Evolutionary conservation across 2,329 filamentous ascomycete genomes (phyloP), one percentile per base, ranked within the genome.

Genomic region (Fusarium tanahbumbuense): DNA sequence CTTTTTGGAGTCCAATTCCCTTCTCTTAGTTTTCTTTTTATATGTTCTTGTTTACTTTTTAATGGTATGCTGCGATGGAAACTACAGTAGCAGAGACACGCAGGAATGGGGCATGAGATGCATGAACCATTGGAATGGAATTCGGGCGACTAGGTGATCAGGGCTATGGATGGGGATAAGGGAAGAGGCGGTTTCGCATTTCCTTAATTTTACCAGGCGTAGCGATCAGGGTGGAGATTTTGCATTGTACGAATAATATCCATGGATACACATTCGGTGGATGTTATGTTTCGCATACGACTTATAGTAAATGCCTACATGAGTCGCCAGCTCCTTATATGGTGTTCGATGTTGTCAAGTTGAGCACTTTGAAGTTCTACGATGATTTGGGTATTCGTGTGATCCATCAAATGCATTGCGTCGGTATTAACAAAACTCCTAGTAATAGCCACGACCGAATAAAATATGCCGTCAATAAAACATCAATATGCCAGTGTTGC

Each of bases 341-440:
- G 13, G 8, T 23, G 13, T 11, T 3, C 13, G 20, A 27, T 61
- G 6, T 9, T 20, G n/a, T 44, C 18, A 53, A 40, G 23, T 27
- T n/a, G 7, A 42, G 22, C 18, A 25, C 49, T 27, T 30, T 18
- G 13, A 18, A 27, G 22, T n/a, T 37, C 34, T 32, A 8, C 7
- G 12, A n/a, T 15, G 22, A 15, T 18, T 16, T 27, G 48, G 6
- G 18, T 13, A n/a, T 52, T 27, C 32, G 20, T 20, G 23, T 27
- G 27, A 42, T 50, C 10, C 18, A 58, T 50, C n/a, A 55, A 63
- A 28, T 32, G 25, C 15, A 23, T 56, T 49, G 32, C n/a, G 27
- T 55, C 48, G 45, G 64, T 68, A 68, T 54, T 50, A 41, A 52
- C 52, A 57, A 52, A 68, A 68, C 67, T 64, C 57, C 64, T 41